phyloP scores from a whole-genome alignment of 768 basidiomycete genomes.

The Suillus bovinus region DNA sequence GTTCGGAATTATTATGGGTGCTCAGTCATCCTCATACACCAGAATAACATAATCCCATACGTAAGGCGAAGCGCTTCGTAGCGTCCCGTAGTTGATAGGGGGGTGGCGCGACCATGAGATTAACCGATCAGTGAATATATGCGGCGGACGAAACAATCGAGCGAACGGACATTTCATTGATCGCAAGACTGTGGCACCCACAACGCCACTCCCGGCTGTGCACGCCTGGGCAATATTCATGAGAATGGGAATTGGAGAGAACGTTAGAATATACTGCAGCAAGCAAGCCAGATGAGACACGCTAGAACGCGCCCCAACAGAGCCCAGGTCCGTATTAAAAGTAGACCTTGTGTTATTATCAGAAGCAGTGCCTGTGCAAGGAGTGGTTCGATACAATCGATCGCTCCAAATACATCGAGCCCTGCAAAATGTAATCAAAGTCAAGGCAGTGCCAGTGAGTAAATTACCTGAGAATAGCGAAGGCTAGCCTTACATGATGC shows the following conservation, averaged over 20 bases:
- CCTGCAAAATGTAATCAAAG: conserved; percentile 4
- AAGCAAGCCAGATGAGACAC: conserved; percentile 6
- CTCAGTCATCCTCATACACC: conserved; percentile 9
- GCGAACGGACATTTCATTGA: conserved; percentile 5
- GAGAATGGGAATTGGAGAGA: conserved; percentile 1
- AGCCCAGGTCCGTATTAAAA: conserved; percentile 8
- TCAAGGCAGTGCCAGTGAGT: neutral
- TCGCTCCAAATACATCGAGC: neutral
- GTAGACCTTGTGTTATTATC: neutral
- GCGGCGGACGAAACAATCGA: neutral
- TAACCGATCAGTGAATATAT: neutral
- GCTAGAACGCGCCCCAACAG: neutral
- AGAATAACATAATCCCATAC: conserved; percentile 34
- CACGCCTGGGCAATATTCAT: conserved; percentile 1
- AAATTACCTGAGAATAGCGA: neutral
- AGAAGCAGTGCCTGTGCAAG: neutral
- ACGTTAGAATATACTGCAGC: neutral
- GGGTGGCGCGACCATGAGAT: conserved; percentile 4
- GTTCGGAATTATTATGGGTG: neutral
- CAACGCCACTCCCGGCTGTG: conserved; percentile 1
- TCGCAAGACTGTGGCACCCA: neutral
- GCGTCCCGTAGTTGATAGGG: conserved; percentile 1
- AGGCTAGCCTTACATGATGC: conserved; percentile 3
- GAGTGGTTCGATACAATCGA: neutral
- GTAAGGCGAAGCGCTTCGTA: conserved; percentile 18